Conservation (phyloP, 2,329 filamentous ascomycete genomes). For the Whalleya microplaca region DNA sequence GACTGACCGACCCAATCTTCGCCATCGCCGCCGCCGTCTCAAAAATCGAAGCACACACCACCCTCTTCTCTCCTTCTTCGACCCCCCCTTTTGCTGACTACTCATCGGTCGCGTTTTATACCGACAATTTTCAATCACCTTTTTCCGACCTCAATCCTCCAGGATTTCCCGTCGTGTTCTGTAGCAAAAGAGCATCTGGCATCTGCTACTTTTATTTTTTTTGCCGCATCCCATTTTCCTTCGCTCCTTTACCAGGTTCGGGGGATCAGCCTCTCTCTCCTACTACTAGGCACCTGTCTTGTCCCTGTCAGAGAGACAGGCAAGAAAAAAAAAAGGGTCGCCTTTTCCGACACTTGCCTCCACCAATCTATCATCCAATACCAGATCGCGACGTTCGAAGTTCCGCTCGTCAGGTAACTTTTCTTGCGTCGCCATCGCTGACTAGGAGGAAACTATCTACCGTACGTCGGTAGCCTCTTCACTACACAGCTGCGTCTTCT, state of each 20-base stretch:
- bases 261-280: conserved; percentile 19
- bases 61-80: conserved; percentile 19
- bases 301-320: conserved; percentile 10
- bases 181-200: conserved; percentile 13
- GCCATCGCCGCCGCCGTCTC: conserved; percentile 34
- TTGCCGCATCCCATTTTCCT: conserved; percentile 19
- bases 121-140: conserved; percentile 4
- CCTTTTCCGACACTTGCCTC: conserved; percentile 4
- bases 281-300: conserved; percentile 14
- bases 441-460: no score
- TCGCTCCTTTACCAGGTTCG: conserved; percentile 20
- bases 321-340: conserved; percentile 9
- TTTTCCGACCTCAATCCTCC: conserved; percentile 16
- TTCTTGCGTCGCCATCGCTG: conserved; percentile 7
- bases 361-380: background rate
- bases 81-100: conserved; percentile 19
- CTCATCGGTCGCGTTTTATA: conserved; percentile 16
- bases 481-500: background rate
- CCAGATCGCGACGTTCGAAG: conserved; percentile 1
- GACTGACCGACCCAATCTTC: conserved; percentile 30
- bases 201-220: conserved; percentile 21
- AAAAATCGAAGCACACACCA: conserved; percentile 29
- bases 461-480: no score
- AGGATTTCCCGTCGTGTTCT: conserved; percentile 23
- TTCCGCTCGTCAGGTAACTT: conserved; percentile 7